A percentile compares a stretch with the other conserved stretches of the same genome.
Conservation (phyloP, 306 rosid genomes). For the Rosa chinensis region DNA sequence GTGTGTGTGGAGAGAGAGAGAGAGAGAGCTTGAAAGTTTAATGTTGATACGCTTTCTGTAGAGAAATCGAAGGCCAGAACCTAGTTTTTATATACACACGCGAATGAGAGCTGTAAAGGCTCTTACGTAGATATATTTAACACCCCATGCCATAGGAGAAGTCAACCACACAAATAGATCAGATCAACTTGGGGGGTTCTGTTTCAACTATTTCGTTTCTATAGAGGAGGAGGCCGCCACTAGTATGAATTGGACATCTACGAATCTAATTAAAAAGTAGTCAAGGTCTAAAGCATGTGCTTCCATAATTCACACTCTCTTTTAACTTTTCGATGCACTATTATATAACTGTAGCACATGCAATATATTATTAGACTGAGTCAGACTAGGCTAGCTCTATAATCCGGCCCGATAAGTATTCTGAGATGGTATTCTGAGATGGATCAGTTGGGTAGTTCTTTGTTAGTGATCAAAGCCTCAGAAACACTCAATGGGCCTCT, state of each 20-base stretch:
- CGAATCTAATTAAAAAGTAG: background rate
- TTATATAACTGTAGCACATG: no score
- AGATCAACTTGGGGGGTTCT: background rate
- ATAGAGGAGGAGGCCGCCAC: background rate
- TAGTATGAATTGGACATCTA: background rate
- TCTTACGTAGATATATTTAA: background rate
- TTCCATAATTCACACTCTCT: background rate
- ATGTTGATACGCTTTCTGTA: background rate
- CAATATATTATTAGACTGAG: no score
- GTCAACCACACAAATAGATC: background rate
- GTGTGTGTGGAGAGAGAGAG: background rate
- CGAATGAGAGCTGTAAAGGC: background rate
- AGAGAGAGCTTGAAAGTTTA: background rate
- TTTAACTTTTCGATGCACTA: no score
- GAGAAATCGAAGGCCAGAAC: background rate
- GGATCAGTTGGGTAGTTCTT: background rate
- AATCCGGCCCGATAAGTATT: background rate
- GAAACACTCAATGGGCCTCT: background rate
- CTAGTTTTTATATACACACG: background rate
- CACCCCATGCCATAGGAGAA: background rate
- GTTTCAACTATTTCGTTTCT: background rate
- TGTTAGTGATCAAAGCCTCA: background rate
- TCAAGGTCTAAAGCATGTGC: background rate
- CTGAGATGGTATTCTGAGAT: background rate
- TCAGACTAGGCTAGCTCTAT: no score